These are phyloP conservation scores for Aspergillus transmontanensis DNA, from an alignment of 2,329 filamentous ascomycete species.

Conservation along the genomic window DNA sequence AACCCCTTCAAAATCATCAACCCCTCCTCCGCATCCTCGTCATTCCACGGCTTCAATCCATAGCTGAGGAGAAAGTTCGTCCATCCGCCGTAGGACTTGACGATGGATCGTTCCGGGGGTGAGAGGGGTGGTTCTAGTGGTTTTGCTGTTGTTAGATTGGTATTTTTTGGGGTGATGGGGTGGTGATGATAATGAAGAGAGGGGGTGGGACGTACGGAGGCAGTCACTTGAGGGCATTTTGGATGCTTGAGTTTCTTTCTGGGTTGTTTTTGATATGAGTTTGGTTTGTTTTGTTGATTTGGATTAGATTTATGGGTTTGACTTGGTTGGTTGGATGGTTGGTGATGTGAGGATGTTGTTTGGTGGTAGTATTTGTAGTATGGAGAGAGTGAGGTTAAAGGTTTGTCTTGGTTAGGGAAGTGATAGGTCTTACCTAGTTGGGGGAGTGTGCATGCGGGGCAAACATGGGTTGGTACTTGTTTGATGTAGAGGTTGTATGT, in stretches of 20 bases:
- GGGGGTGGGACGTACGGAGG: slow-evolving; percentile 3
- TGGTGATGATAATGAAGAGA: too few species aligned
- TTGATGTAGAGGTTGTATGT: neutral
- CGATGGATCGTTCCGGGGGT: slow-evolving; percentile 25
- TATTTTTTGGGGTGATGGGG: neutral
- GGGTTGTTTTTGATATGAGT: too few species aligned
- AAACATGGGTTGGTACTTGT: neutral
- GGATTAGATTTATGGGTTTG: too few species aligned
- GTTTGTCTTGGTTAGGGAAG: too few species aligned
- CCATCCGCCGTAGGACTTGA: slow-evolving; percentile 33
- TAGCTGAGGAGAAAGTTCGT: slow-evolving; percentile 25
- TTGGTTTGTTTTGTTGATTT: neutral
- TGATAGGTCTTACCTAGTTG: too few species aligned
- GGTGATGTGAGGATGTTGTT: neutral
- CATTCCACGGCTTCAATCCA: slow-evolving; percentile 28
- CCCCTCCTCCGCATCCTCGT: slow-evolving; percentile 27
- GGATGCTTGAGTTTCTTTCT: too few species aligned
- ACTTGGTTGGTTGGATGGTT: neutral
- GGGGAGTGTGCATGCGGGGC: neutral
- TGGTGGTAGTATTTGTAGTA: neutral
- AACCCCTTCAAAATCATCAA: slow-evolving; percentile 20
- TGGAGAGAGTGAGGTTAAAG: too few species aligned
- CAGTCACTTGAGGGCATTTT: slow-evolving; percentile 21
- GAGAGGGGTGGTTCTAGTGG: slow-evolving; percentile 29
- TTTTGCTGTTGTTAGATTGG: neutral